These are phyloP conservation scores for Bathelium albidoporum DNA, from an alignment of 495 filamentous ascomycete species.

Conservation along the genomic window DNA sequence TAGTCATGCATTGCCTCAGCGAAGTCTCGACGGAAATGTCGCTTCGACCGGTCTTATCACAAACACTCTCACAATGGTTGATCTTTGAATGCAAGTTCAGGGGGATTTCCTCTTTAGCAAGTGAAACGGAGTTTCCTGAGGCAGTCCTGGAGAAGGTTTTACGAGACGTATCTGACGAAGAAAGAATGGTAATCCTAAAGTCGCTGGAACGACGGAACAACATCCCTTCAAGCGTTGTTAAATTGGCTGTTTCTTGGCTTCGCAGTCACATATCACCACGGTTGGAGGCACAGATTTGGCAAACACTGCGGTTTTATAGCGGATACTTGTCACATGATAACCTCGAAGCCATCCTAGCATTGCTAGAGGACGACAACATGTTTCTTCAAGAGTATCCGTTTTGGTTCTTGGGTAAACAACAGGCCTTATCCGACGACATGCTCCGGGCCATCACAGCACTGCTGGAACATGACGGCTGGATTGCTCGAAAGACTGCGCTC, in stretches of 20 bases:
- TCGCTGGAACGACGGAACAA: slow-evolving; percentile 15
- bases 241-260: slow-evolving; percentile 15
- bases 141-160: slow-evolving; percentile 17
- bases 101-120: slow-evolving; percentile 2
- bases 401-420: neutral
- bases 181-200: slow-evolving; percentile 11
- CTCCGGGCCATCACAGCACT: too few relatives aligned
- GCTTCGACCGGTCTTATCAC: slow-evolving; percentile 17
- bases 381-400: neutral
- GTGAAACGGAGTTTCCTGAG: slow-evolving; percentile 26
- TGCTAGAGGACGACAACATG: neutral
- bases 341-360: neutral
- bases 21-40: slow-evolving; percentile 19
- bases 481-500: neutral
- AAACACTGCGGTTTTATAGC: neutral
- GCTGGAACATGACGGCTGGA: neutral
- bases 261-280: neutral
- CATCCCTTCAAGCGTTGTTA: slow-evolving; percentile 17
- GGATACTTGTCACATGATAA: neutral
- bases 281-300: neutral
- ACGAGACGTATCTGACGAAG: slow-evolving; percentile 12
- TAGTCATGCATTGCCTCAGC: slow-evolving; percentile 36
- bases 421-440: neutral
- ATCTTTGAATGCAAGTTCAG: slow-evolving; percentile 22
- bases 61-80: slow-evolving; percentile 21